A percentile compares a stretch with the other conserved stretches of the same genome.
These are phyloP conservation scores for Ammopiptanthus mongolicus DNA, from an alignment of 306 rosid genomes.

Conservation along the genomic window DNA sequence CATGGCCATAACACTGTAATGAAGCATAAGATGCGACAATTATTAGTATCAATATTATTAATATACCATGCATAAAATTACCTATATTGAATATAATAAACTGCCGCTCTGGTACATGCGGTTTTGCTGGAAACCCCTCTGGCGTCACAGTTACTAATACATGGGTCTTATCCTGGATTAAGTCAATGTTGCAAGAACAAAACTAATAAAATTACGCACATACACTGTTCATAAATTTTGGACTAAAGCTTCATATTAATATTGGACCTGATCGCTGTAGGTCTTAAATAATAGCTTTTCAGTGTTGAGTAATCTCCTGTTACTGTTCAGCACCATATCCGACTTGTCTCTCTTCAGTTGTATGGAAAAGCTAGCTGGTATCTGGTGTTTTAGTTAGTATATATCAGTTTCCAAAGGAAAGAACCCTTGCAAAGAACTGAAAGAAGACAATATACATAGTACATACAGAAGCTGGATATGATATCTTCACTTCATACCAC, in stretches of 20 bases:
- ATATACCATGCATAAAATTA: constrained; percentile 12
- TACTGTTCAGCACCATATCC: constrained; percentile 25
- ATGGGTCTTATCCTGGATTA: constrained; percentile 39
- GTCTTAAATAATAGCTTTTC: constrained; percentile 80
- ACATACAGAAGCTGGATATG: constrained; percentile 98
- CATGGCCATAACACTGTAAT: too few species aligned
- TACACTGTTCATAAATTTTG: neutral
- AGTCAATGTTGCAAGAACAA: constrained; percentile 12
- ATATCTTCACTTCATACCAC: constrained; percentile 98
- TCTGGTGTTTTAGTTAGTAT: constrained; percentile 36
- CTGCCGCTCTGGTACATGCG: constrained; percentile 51
- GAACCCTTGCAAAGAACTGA: constrained; percentile 13
- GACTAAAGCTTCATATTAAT: neutral
- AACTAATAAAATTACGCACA: neutral
- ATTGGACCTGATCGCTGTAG: constrained; percentile 40
- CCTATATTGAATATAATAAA: constrained; percentile 75
- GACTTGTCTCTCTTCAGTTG: constrained; percentile 53
- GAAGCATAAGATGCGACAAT: neutral
- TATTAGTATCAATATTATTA: neutral
- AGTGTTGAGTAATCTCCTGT: constrained; percentile 80
- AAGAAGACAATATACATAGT: constrained; percentile 48
- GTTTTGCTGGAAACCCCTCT: constrained; percentile 82
- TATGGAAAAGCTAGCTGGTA: constrained; percentile 68
- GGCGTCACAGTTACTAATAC: constrained; percentile 65
- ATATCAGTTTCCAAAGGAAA: constrained; percentile 29